Evolutionary conservation across 345 rosid genomes (phyloP), one percentile per base, ranked within the genome.

Genomic region (Firmiana major): DNA sequence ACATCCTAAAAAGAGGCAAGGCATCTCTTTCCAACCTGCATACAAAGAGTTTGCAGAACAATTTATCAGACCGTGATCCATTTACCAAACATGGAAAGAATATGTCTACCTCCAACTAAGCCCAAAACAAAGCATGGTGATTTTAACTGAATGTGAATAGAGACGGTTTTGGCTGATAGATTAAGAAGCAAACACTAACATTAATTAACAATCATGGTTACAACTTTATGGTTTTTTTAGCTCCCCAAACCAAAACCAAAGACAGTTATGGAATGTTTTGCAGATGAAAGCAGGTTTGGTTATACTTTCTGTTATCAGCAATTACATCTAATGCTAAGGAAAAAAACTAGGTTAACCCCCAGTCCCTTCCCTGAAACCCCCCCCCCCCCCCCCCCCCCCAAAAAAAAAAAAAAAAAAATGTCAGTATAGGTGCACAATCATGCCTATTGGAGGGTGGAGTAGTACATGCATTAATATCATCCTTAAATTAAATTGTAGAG

Each of bases 11-110:
- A 75, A 96, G 97, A 12, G 97, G 98, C 68, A 91, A 81, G 19
- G 99, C 97, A 83, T 92, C 98, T 86, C 97, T 92, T 87, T 88
- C 84, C 88, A 96, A 74, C 84, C 98, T 96, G 92, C 79, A 78
- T 3, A 5, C 13, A 26, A 46, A 75, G 21, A 19, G 13, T 31
- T 19, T 26, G 13, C 43, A 63, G 63, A 21, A 31, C 17, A 63
- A 19, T 46, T 28, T 43, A 46, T 40, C 15, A 42, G 34, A n/a
- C 71, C 31, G 12, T 66, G 71, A 42, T 42, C 48, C 17, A 11
- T 11, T 4, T 21, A 21, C 19, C 46, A 42, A 22, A 66, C 53
- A 64, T n/a, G 51, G 49, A 10, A 54, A 54, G 22, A 54, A n/a
- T 64, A 38, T 38, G 45, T 13, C 69, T 64, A 10, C 26, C 22